Base-by-base conservation (phyloP, 352 stramenopile genomes). In the Nannochloropsis limnetica region DNA sequence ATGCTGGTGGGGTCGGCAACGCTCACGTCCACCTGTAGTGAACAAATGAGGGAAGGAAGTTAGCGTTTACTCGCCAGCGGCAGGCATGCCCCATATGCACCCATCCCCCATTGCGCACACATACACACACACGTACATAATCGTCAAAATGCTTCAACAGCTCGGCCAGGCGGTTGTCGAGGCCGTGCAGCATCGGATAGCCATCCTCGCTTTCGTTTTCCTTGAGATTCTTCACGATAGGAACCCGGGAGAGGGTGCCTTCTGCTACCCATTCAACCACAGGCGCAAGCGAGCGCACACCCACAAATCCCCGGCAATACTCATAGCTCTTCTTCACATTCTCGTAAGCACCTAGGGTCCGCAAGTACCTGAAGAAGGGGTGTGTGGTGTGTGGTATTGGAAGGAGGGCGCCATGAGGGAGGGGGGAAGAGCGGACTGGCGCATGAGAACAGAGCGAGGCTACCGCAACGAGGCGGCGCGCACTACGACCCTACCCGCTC, bases 171-270 rank as follows among this genome's bases (percentile, higher is more conserved):
- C 61, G 61, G n/a, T 25, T 31, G 61, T 74, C 61, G 61, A 74
- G n/a, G 11, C 61, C 61, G 25, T 74, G 61, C 61, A 74, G 61
- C 25, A 74, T 29, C 61, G 61, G 61, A 22, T 31, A 74, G 1
- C 61, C 61, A 20, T 74, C 61, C 11, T 8, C 61, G 61, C 9
- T 31, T 0, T 74, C n/a, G 37, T 49, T 14, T 8, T 74, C 61
- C 22, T 74, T 74, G n/a, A 74, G 61, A 74, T 74, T 74, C 61
- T 74, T 74, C n/a, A 74, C 61, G 15, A 74, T 8, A 6, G 61
- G 61, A 20, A 74, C 25, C 15, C 25, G 15, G 25, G 61, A 74
- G 11, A 74, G 61, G 11, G 61, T 74, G 61, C 61, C 61, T 22
- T 74, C 61, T 22, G n/a, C 61, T 20, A 74, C 61, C 61, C 61